Evolutionary conservation across 306 rosid genomes (phyloP).

Genomic region (Argentina anserina): DNA sequence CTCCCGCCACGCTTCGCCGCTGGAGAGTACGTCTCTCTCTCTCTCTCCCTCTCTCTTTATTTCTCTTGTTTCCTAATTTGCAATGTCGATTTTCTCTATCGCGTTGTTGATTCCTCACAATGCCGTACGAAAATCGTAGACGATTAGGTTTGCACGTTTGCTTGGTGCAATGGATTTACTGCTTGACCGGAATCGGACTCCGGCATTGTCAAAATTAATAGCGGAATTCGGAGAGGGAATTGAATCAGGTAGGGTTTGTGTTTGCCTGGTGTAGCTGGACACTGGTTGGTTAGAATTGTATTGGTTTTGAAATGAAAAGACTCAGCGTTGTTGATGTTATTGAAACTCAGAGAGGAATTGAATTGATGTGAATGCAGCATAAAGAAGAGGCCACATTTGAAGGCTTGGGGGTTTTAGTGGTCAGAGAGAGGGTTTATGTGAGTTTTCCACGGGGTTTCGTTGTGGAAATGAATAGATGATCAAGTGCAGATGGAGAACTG

Average conservation of each 20-base stretch:
- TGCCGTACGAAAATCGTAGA: neutral
- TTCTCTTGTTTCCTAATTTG: neutral
- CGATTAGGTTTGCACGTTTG: neutral
- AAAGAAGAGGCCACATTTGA: too few relatives aligned
- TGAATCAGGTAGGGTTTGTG: neutral
- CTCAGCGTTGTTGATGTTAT: neutral
- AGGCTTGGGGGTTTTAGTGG: neutral
- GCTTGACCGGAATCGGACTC: neutral
- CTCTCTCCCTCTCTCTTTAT: neutral
- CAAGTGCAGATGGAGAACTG: neutral
- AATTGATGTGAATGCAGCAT: neutral
- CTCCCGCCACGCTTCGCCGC: conserved; percentile 62
- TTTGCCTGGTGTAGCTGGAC: neutral
- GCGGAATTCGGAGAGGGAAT: neutral
- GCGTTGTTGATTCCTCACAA: neutral
- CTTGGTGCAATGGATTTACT: neutral
- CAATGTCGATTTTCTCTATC: neutral
- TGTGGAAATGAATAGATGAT: neutral
- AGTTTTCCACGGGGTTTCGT: neutral
- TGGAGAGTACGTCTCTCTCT: conserved; percentile 55
- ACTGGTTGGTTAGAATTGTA: neutral
- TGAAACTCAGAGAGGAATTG: neutral
- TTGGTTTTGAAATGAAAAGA: neutral
- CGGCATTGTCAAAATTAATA: neutral
- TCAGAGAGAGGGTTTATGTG: neutral